Conservation (phyloP, 2,329 filamentous ascomycete species). For the Xylogone sp. region DNA sequence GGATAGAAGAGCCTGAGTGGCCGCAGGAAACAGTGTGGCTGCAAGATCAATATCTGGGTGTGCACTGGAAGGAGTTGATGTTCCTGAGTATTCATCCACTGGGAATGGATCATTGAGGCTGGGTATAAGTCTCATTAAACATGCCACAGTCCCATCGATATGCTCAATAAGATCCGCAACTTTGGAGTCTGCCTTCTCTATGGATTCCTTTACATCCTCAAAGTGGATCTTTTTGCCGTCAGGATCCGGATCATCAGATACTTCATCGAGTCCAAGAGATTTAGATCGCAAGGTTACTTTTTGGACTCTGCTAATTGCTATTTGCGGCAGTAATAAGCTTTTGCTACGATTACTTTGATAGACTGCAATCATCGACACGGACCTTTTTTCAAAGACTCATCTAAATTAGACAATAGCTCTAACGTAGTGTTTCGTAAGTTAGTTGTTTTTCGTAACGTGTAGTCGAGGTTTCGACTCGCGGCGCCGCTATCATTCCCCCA, state of each 20-base stretch:
- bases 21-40: conserved; percentile 4
- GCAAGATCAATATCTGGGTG: conserved; percentile 5
- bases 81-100: conserved; percentile 2
- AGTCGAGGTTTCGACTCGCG: conserved; percentile 10
- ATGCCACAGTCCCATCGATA: conserved; percentile 3
- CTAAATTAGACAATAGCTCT: conserved; percentile 8
- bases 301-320: background rate
- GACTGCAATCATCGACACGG: background rate
- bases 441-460: conserved; percentile 8
- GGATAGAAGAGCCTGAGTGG: conserved; percentile 3
- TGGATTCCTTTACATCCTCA: background rate
- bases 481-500: conserved; percentile 17
- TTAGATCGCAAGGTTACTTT: background rate
- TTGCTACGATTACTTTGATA: conserved; percentile 2
- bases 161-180: conserved; percentile 1
- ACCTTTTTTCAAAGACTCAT: conserved; percentile 5
- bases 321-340: conserved; percentile 1
- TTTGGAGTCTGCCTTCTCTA: background rate
- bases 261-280: background rate
- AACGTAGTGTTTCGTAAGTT: conserved; percentile 2
- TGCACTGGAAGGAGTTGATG: conserved; percentile 2
- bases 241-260: background rate
- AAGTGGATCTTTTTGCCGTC: background rate
- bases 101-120: conserved; percentile 7
- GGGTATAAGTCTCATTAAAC: conserved; percentile 4